Evolutionary conservation across 805 yeast genomes (phyloP), one percentile per base, ranked within the genome.

Genomic region (Lipomyces lipofer): DNA sequence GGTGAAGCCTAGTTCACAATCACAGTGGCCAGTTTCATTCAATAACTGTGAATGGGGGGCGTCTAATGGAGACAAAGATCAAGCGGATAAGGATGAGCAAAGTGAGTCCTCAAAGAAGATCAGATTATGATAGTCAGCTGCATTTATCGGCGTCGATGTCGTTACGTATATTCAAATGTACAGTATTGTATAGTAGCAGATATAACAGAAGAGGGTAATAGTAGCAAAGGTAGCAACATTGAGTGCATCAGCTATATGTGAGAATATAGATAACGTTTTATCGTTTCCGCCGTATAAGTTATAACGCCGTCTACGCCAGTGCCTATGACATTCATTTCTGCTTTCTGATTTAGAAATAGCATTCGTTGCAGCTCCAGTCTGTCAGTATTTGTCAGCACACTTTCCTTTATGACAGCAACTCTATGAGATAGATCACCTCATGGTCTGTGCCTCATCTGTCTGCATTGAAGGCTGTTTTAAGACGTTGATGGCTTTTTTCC

Each of bases 291-390:
- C 9, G 65, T 42, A 40, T 66, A 66, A 10, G 59, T 56, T 1
- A 47, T 32, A 19, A 65, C 28, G 7, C 58, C 54, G 21, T 55
- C 47, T n/a, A 52, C 21, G 1, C 27, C 36, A 1, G 43, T 36
- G 1, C 62, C 72, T 32, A 71, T 66, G 24, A 73, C 70, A 61
- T 76, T 79, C 81, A 84, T 79, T 66, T 84, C 89, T 1, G 84
- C 77, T 63, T 83, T 83, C 50, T 73, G 73, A 49, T 72, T 69
- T 33, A 83, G 66, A 32, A 76, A 71, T 46, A 83, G 63, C 21
- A 81, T 81, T 47, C 85, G 67, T 49, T 81, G 83, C 2, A 81
- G 63, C 64, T 84, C 87, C 38, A 76, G 62, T 44, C 70, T 73
- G 73, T 52, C 62, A 10, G 13, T 21, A 8, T 3, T 32, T 4